Conservation (phyloP, 2,329 filamentous ascomycete genomes). For the Leptographium flavum region DNA sequence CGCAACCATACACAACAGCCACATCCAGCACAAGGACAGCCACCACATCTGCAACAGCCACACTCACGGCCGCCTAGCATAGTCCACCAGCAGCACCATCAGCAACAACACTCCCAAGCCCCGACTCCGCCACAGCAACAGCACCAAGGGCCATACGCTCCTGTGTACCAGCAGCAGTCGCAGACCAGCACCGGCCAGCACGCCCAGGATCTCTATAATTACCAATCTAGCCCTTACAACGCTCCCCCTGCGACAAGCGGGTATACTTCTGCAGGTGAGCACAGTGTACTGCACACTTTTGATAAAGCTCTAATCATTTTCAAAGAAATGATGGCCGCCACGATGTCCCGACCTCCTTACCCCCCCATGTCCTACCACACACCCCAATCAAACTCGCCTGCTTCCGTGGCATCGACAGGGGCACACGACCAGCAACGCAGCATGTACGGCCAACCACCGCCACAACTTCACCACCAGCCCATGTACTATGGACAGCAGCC, state of each 20-base stretch:
- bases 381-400: slow-evolving; percentile 87
- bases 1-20: slow-evolving; percentile 52
- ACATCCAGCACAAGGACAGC: slow-evolving; percentile 44
- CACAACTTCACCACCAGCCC: slow-evolving; percentile 63
- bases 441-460: slow-evolving; percentile 67
- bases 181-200: slow-evolving; percentile 48
- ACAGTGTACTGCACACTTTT: not conserved
- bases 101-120: slow-evolving; percentile 38
- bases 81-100: slow-evolving; percentile 58
- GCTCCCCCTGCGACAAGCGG: slow-evolving; percentile 67
- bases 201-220: slow-evolving; percentile 60
- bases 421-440: slow-evolving; percentile 79
- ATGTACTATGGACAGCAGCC: slow-evolving; percentile 61
- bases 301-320: slow-evolving; percentile 14
- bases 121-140: slow-evolving; percentile 25
- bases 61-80: slow-evolving; percentile 59
- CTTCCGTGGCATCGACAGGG: slow-evolving; percentile 80
- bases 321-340: slow-evolving; percentile 55
- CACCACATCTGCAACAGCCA: slow-evolving; percentile 47
- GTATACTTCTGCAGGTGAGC: slow-evolving; percentile 77
- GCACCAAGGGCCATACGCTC: slow-evolving; percentile 53
- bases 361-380: slow-evolving; percentile 87
- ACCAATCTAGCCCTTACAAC: slow-evolving; percentile 71
- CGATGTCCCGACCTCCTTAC: slow-evolving; percentile 64
- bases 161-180: slow-evolving; percentile 53